phyloP scores from a whole-genome alignment of 495 filamentous ascomycete genomes.

The Glutinoglossum americanum region DNA sequence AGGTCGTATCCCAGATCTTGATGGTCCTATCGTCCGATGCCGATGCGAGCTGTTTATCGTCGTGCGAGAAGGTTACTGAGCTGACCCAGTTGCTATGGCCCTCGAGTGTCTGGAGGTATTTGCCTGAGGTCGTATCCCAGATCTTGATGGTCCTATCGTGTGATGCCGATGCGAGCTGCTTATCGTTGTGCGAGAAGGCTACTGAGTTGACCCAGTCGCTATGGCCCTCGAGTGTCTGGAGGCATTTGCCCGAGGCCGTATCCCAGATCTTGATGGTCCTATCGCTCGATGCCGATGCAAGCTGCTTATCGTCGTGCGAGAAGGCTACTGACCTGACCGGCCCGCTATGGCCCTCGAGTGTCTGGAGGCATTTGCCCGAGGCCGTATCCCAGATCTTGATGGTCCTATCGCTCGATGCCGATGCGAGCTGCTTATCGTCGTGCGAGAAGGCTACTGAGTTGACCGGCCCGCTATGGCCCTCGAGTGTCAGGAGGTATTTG shows the following conservation, averaged over 20 bases:
- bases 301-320: too few relatives aligned
- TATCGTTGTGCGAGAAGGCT: too few relatives aligned
- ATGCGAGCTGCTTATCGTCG: too few relatives aligned
- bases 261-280: background rate
- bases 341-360: constrained; percentile 4
- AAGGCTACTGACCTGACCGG: constrained; percentile 4
- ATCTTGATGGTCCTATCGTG: background rate
- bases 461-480: too few relatives aligned
- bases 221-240: too few relatives aligned
- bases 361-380: constrained; percentile 5
- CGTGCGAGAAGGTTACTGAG: too few relatives aligned
- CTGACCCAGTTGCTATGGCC: constrained; percentile 12
- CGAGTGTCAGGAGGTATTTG: too few relatives aligned
- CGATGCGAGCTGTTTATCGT: constrained; percentile 3
- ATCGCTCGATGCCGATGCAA: too few relatives aligned
- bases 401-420: background rate
- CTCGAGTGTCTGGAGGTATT: constrained; percentile 1
- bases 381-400: constrained; percentile 2
- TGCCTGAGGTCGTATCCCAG: constrained; percentile 6
- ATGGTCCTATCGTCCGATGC: constrained; percentile 8
- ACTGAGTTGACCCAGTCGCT: constrained; percentile 11
- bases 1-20: too few relatives aligned
- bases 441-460: too few relatives aligned
- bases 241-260: constrained; percentile 8
- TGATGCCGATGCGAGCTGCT: too few relatives aligned